Percentiles rank a stretch among this genome's conserved stretches.
Conservation (phyloP, 768 basidiomycete species). For the Suillus ampliporus region DNA sequence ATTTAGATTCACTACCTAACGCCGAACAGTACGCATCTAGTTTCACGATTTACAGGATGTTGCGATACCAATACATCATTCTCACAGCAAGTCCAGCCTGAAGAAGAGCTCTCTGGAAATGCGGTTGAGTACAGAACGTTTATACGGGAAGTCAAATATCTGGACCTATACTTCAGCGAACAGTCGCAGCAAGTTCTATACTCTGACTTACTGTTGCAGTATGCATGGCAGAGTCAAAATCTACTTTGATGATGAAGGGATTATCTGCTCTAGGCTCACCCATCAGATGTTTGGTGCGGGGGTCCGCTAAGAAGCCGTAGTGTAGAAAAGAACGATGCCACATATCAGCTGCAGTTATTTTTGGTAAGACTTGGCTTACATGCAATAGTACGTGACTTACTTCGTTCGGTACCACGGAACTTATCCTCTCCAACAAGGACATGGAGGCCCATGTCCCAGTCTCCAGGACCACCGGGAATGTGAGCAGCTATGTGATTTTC, state of each 20-base stretch:
- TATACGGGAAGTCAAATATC: conserved; percentile 34
- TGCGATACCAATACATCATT: not conserved
- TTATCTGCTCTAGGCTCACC: conserved; percentile 48
- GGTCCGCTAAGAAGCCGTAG: conserved; percentile 49
- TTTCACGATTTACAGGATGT: not conserved
- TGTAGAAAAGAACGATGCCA: conserved; percentile 42
- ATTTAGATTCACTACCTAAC: too few species aligned
- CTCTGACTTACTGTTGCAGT: conserved; percentile 21
- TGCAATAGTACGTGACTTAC: conserved; percentile 34
- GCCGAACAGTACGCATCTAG: too few species aligned
- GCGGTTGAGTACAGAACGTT: conserved; percentile 22
- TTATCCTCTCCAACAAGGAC: conserved; percentile 53
- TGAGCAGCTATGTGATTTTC: conserved; percentile 30
- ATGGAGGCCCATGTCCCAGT: conserved; percentile 46
- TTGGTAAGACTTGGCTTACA: not conserved
- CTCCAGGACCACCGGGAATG: conserved; percentile 32
- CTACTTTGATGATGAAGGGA: conserved; percentile 34
- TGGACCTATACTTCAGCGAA: conserved; percentile 7
- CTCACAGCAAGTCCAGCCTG: conserved; percentile 26
- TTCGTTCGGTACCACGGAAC: conserved; percentile 48
- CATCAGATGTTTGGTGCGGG: conserved; percentile 45
- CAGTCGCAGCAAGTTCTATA: too few species aligned
- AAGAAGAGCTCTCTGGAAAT: conserved; percentile 29
- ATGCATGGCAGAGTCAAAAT: conserved; percentile 25
- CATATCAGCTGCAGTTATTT: conserved; percentile 18